phyloP scores from a whole-genome alignment of 495 filamentous ascomycete genomes.

The Penicillium alfredii region DNA sequence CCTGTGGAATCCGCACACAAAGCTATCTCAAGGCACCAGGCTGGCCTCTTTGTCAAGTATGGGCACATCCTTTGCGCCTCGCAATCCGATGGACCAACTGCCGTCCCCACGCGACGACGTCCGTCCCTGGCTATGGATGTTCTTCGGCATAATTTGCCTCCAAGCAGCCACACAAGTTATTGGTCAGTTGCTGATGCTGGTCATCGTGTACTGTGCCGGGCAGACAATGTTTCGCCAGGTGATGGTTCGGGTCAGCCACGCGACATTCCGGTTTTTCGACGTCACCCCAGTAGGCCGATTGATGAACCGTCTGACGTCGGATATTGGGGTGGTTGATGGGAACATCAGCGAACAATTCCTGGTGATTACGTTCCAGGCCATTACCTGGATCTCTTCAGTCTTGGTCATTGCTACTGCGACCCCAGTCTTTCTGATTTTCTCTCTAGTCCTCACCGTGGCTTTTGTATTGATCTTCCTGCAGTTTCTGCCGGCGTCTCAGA shows the following conservation, averaged over 20 bases:
- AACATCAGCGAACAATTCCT: conserved; percentile 67
- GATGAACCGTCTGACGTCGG: conserved; percentile 82
- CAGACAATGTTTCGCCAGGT: conserved; percentile 62
- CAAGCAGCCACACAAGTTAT: conserved; percentile 51
- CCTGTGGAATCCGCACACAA: conserved; percentile 3
- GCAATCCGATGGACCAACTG: conserved; percentile 46
- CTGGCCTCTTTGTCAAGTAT: conserved; percentile 5
- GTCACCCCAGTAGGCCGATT: conserved; percentile 75
- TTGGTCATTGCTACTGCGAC: conserved; percentile 70
- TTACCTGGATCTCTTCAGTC: conserved; percentile 66
- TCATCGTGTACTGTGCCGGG: conserved; percentile 71
- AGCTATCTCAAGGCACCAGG: neutral
- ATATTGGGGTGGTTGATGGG: conserved; percentile 78
- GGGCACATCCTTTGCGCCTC: conserved; percentile 19
- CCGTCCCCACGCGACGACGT: conserved; percentile 64
- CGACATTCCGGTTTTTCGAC: conserved; percentile 84
- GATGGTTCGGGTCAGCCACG: conserved; percentile 62
- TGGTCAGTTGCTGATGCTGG: conserved; percentile 54
- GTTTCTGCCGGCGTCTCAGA: conserved; percentile 78
- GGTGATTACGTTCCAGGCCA: conserved; percentile 53
- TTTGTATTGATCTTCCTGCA: conserved; percentile 65
- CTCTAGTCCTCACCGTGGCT: conserved; percentile 51
- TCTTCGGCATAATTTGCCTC: conserved; percentile 53
- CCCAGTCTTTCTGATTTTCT: conserved; percentile 66
- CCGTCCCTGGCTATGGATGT: conserved; percentile 64